Conservation (phyloP, 805 yeast species). For the Wickerhamiella australiensis region DNA sequence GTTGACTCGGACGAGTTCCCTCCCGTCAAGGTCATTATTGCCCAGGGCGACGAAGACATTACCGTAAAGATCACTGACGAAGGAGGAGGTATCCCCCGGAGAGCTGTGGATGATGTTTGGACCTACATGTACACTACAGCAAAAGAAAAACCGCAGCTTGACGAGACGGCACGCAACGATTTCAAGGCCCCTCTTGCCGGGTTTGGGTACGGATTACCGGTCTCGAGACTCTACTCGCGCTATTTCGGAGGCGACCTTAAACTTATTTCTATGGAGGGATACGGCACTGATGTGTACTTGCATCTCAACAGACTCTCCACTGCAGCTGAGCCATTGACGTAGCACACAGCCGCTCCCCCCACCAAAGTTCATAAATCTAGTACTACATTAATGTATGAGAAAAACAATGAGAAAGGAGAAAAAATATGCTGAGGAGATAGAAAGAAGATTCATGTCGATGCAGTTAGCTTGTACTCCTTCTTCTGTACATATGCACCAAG, state of each 20-base stretch:
- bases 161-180: slow-evolving; percentile 46
- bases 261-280: slow-evolving; percentile 83
- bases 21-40: slow-evolving; percentile 73
- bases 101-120: slow-evolving; percentile 78
- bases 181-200: slow-evolving; percentile 91
- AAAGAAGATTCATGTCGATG: slow-evolving; percentile 11
- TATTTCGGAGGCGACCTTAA: slow-evolving; percentile 86
- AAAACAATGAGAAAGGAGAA: too few relatives aligned
- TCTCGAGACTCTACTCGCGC: slow-evolving; percentile 72
- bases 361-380: neutral
- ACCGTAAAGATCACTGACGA: slow-evolving; percentile 84
- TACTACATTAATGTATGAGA: neutral
- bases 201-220: slow-evolving; percentile 82
- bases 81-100: slow-evolving; percentile 86
- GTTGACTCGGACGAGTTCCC: slow-evolving; percentile 58
- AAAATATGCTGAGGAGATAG: neutral
- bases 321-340: slow-evolving; percentile 47
- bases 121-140: slow-evolving; percentile 86
- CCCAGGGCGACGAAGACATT: slow-evolving; percentile 82
- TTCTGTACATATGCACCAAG: slow-evolving; percentile 64
- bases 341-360: neutral
- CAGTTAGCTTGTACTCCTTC: slow-evolving; percentile 54
- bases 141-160: slow-evolving; percentile 53
- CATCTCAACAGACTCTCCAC: slow-evolving; percentile 71
- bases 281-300: slow-evolving; percentile 84